A percentile compares a stretch with the other conserved stretches of the same genome.
Conservation (phyloP, 73 alveolate genomes). For the Paramecium sexaurelia region DNA sequence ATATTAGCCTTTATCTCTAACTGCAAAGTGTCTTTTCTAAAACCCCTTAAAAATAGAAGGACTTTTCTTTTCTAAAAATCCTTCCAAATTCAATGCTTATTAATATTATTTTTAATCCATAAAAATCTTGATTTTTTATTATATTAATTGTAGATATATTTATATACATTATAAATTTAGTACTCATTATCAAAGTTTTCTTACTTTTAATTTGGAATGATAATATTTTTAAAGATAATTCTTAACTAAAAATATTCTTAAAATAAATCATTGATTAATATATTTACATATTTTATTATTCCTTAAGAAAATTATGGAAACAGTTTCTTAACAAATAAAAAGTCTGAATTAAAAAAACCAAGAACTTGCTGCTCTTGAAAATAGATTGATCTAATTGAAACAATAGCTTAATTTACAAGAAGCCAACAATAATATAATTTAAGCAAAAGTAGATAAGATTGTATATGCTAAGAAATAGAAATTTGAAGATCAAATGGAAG, state of each 20-base stretch:
- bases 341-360: not conserved
- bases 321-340: conserved; percentile 1
- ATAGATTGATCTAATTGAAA: not conserved
- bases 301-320: not conserved
- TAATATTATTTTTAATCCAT: not conserved
- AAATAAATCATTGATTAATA: not conserved
- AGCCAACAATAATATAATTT: not conserved
- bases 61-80: not conserved
- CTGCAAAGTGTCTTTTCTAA: conserved; percentile 18
- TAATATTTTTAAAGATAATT: no score
- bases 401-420: not conserved
- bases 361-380: not conserved
- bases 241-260: not conserved
- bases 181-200: not conserved
- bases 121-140: no score
- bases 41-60: not conserved
- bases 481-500: conserved; percentile 9
- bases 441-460: not conserved
- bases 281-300: not conserved
- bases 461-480: conserved; percentile 24
- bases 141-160: no score
- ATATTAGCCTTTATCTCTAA: not conserved
- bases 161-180: no score
- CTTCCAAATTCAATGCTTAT: not conserved
- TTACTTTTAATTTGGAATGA: no score